A percentile compares a stretch with the other conserved stretches of the same genome.
Evolutionary conservation across 306 rosid genomes (phyloP).

Genomic region (Mimosa pudica): DNA sequence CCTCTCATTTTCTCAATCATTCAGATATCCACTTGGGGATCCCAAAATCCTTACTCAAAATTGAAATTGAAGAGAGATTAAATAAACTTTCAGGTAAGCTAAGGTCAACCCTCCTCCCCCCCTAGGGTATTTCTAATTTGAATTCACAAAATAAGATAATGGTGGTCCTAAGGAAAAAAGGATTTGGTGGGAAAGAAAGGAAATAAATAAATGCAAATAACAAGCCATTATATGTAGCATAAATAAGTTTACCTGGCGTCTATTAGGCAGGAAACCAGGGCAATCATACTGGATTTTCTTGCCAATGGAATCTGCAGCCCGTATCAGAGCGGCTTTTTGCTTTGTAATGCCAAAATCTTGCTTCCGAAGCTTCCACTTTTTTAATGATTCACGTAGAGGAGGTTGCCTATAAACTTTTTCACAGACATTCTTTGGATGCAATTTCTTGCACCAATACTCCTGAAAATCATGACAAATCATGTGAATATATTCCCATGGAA

Average conservation of each 20-base stretch:
- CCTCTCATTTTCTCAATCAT: background rate
- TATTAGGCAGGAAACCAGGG: constrained; percentile 85
- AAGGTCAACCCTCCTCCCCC: background rate
- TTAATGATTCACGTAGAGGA: constrained; percentile 81
- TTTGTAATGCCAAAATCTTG: constrained; percentile 73
- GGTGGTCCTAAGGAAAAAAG: background rate
- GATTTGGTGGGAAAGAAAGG: constrained; percentile 17
- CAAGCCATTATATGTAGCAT: constrained; percentile 5
- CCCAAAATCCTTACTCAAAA: background rate
- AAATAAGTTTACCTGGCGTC: constrained; percentile 75
- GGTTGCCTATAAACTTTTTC: constrained; percentile 96
- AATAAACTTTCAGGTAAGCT: background rate
- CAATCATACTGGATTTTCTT: constrained; percentile 91
- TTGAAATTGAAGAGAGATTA: background rate
- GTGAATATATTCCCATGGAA: constrained; percentile 2
- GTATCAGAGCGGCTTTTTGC: constrained; percentile 74
- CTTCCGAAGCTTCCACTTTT: constrained; percentile 78
- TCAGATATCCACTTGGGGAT: background rate
- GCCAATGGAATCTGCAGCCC: constrained; percentile 86
- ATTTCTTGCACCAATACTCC: constrained; percentile 96
- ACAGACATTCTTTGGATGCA: constrained; percentile 95
- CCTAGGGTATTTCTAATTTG: background rate
- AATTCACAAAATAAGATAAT: background rate
- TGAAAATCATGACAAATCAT: constrained; percentile 38
- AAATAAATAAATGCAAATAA: constrained; percentile 22